phyloP scores from a whole-genome alignment of 1,284 basidiomycete species.

The Ceratorhiza oryzae-sativae region DNA sequence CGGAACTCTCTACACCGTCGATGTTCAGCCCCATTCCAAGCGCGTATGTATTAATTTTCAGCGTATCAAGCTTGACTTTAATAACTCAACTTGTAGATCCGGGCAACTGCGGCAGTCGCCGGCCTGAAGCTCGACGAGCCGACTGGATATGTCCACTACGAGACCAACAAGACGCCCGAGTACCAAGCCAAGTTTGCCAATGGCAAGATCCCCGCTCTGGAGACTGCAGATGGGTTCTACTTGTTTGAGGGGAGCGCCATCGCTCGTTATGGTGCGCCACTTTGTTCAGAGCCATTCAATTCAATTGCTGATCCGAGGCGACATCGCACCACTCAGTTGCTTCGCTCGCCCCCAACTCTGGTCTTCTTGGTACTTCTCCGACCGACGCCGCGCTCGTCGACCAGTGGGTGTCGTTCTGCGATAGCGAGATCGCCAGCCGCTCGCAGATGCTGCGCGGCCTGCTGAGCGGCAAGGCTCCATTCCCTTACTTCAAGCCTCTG shows the following conservation, averaged over 20 bases:
- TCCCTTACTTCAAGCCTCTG: conserved; percentile 54
- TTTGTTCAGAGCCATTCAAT: conserved; percentile 46
- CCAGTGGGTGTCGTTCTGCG: conserved; percentile 71
- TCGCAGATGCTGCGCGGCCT: conserved; percentile 48
- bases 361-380: conserved; percentile 63
- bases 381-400: conserved; percentile 69
- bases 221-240: conserved; percentile 78
- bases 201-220: conserved; percentile 86
- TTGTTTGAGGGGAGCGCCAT: conserved; percentile 84
- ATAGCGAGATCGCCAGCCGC: conserved; percentile 59
- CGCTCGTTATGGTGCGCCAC: conserved; percentile 84
- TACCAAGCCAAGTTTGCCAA: conserved; percentile 82
- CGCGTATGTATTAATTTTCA: conserved; percentile 56
- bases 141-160: conserved; percentile 65
- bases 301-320: conserved; percentile 44
- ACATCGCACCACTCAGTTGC: conserved; percentile 64
- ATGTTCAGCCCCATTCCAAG: conserved; percentile 56
- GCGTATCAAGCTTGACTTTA: not conserved
- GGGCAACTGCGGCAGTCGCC: conserved; percentile 73
- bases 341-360: conserved; percentile 68
- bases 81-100: conserved; percentile 59
- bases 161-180: conserved; percentile 80
- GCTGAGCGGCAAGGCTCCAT: conserved; percentile 42
- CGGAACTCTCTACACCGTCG: conserved; percentile 67
- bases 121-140: conserved; percentile 72